Conservation (phyloP, 495 filamentous ascomycete species). For the Gamarada debralockiae region DNA sequence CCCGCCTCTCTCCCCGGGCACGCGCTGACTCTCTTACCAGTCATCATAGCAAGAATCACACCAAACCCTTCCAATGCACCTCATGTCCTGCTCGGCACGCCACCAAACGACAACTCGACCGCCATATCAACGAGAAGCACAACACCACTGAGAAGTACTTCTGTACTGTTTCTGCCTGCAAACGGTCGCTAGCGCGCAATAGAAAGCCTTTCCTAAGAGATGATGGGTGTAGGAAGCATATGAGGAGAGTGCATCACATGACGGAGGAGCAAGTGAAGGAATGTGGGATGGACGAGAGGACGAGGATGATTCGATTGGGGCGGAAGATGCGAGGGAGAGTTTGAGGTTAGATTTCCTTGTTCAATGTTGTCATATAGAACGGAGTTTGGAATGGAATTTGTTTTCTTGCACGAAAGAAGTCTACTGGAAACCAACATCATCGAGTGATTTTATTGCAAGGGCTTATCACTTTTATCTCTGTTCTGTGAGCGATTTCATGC, state of each 20-base stretch:
- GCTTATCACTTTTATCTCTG: too few relatives aligned
- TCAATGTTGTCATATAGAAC: too few relatives aligned
- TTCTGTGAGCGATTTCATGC: too few relatives aligned
- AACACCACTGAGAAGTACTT: background rate
- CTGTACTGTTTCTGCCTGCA: background rate
- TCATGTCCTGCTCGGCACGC: background rate
- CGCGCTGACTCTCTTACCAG: too few relatives aligned
- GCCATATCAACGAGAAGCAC: background rate
- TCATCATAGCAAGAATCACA: background rate
- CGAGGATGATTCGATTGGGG: background rate
- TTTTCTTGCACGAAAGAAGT: too few relatives aligned
- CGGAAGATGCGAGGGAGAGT: background rate
- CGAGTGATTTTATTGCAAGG: too few relatives aligned
- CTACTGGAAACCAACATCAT: too few relatives aligned
- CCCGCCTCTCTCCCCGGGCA: background rate
- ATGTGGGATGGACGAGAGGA: background rate
- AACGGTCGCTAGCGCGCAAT: background rate
- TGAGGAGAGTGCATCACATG: background rate
- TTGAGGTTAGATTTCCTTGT: background rate
- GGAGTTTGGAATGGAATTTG: too few relatives aligned
- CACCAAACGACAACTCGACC: background rate
- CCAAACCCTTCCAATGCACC: background rate
- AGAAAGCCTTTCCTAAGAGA: background rate
- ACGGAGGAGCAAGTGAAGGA: background rate
- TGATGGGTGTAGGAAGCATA: background rate